Percentiles rank a stretch among this genome's conserved stretches.
Evolutionary conservation across 345 rosid genomes (phyloP).

Genomic region (Melaleuca quinquenervia): DNA sequence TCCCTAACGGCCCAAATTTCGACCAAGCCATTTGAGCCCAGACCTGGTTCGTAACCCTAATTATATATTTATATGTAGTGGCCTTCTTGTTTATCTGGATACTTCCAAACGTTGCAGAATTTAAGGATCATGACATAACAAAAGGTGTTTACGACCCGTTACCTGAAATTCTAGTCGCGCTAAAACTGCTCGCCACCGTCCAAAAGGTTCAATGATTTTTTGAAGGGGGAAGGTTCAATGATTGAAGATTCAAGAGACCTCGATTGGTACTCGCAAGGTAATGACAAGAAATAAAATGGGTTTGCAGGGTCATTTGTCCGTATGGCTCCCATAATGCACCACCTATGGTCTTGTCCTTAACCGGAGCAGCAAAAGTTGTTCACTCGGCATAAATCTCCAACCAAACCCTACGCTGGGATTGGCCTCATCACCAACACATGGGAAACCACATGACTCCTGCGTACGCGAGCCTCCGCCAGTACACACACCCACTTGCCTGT

Average conservation of each 20-base stretch:
- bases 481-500: not conserved
- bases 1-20: not conserved
- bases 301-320: not conserved
- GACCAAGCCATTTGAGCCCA: not conserved
- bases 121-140: not conserved
- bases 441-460: slow-evolving; percentile 12
- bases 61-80: not conserved
- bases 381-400: not conserved
- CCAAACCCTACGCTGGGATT: not conserved
- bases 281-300: not conserved
- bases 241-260: not conserved
- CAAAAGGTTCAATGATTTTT: not conserved
- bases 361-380: not conserved
- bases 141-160: not conserved
- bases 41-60: not conserved
- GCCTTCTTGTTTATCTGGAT: not conserved
- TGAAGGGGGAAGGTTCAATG: not conserved
- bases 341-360: not conserved
- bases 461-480: not conserved
- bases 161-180: not conserved
- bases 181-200: not conserved
- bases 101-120: not conserved
- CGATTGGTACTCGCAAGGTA: not conserved
- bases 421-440: slow-evolving; percentile 8
- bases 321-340: not conserved